Evolutionary conservation across 176 grass and related monocot species (phyloP), one percentile per base, ranked within the genome.

Genomic region (Thinopyrum elongatum): DNA sequence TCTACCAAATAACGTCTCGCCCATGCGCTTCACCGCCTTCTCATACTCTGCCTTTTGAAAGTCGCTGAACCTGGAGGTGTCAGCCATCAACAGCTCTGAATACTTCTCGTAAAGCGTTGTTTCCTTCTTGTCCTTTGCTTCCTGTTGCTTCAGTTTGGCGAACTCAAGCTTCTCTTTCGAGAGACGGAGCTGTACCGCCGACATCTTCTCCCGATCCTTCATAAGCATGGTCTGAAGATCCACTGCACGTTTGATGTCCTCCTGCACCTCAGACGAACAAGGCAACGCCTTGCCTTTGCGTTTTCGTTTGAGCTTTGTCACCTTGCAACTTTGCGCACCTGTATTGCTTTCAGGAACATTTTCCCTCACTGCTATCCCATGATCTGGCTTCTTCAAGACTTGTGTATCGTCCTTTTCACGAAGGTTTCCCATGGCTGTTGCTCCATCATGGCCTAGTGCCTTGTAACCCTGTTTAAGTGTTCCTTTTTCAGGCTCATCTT

Each of bases 141-240:
- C 74, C 55, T 72, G 74, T 16, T 88, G 87, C 57, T 88, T 88
- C 11, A 84, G 23, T 63, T 13, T 88, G 16, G 81, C 81, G 6
- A 83, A 53, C 31, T 88, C 86, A 59, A 88, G 86, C 62, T 83
- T 82, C 53, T 88, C 87, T 63, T 72, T 84, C 0, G 81, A 88
- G 38, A 88, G 87, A 63, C 57, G 87, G 39, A 88, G 55, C 60
- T 88, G 81, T 6, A 88, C 81, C 65, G 79, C 81, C 49, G 74
- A 84, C 65, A 88, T 78, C n/a, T 84, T 84, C 74, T 88, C 65
- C 2, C 74, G 81, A 38, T 84, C 87, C 11, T 84, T 84, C 38
- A 72, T 82, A 79, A 84, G 87, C 87, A 84, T 88, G 66, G 27
- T 64, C 74, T 79, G 87, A 22, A 84, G 81, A 79, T 72, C 65